phyloP scores from a whole-genome alignment of 1,284 basidiomycete genomes.

The Cryptococcus sp. region DNA sequence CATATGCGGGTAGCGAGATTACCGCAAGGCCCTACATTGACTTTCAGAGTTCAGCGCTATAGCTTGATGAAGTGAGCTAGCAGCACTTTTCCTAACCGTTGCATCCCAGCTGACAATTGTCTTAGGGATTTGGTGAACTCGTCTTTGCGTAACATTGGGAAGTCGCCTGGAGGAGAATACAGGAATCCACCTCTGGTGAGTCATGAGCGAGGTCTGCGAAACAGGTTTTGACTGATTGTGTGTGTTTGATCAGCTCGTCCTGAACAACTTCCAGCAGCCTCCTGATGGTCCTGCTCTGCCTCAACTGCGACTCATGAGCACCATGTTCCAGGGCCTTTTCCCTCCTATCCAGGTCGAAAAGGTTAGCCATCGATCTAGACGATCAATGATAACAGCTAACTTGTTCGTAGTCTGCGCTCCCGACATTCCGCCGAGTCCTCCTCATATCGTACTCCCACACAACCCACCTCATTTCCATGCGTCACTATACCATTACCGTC shows the following conservation, averaged over 20 bases:
- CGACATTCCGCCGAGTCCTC: conserved; percentile 85
- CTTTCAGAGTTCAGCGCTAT: conserved; percentile 89
- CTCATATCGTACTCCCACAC: conserved; percentile 88
- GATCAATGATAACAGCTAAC: not conserved
- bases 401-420: conserved; percentile 69
- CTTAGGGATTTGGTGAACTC: conserved; percentile 47
- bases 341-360: conserved; percentile 58
- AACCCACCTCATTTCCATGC: conserved; percentile 83
- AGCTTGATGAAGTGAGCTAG: conserved; percentile 70
- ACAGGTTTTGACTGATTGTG: not conserved
- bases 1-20: conserved; percentile 81
- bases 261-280: conserved; percentile 56
- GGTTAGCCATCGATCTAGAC: conserved; percentile 44
- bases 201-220: not conserved
- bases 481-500: conserved; percentile 94
- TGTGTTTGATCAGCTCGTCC: conserved; percentile 49
- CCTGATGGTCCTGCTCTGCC: conserved; percentile 51
- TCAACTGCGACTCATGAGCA: conserved; percentile 57
- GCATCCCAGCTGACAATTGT: not conserved
- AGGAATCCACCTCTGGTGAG: conserved; percentile 52
- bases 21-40: conserved; percentile 91
- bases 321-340: conserved; percentile 59
- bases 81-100: not conserved
- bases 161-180: conserved; percentile 51
- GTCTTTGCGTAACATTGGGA: conserved; percentile 49